Evolutionary conservation across 2,329 filamentous ascomycete genomes (phyloP), one percentile per base, ranked within the genome.

Genomic region (Microsporum canis): DNA sequence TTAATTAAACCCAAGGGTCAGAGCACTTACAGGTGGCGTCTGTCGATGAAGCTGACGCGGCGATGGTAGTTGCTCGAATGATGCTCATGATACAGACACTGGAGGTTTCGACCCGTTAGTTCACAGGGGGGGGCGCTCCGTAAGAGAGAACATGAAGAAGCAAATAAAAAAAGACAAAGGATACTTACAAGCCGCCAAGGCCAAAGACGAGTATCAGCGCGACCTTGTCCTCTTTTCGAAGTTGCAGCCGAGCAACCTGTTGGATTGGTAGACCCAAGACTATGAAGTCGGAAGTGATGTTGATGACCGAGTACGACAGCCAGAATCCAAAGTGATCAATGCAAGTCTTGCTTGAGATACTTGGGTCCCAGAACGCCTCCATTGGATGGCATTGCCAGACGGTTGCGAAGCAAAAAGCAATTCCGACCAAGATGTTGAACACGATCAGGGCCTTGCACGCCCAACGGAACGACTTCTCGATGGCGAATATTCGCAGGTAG

Each of bases 41-140:
- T 57, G 36, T 43, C 14, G 57, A 41, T n/a, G 41, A 49, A n/a
- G 59, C 53, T 43, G 64, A 64, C 36, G 61, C 57, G 36, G 63
- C 65, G 31, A 75, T 63, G 4, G 70, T 71, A 5, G 68, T 71
- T 62, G 71, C 68, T 34, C 71, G 64, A 6, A 72, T 64, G 33
- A 73, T 70, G 34, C 68, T 63, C 10, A 62, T 63, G 14, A 62
- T 49, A 60, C 62, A 62, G 41, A 63, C 60, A 36, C 61, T 64
- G 34, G 17, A 43, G 55, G 57, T 27, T 45, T 51, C 45, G 14
- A 51, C 23, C 23, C 45, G 12, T 29, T 33, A 51, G 49, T 36
- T 14, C 14, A 14, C 47, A 27, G 27, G n/a, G 10, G 17, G 17
- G 17, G 17, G 17, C 34, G 2, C 34, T 3, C 43, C 17, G 6